phyloP scores from a whole-genome alignment of 169 alveolate genomes.

The Plasmodium sp. region DNA sequence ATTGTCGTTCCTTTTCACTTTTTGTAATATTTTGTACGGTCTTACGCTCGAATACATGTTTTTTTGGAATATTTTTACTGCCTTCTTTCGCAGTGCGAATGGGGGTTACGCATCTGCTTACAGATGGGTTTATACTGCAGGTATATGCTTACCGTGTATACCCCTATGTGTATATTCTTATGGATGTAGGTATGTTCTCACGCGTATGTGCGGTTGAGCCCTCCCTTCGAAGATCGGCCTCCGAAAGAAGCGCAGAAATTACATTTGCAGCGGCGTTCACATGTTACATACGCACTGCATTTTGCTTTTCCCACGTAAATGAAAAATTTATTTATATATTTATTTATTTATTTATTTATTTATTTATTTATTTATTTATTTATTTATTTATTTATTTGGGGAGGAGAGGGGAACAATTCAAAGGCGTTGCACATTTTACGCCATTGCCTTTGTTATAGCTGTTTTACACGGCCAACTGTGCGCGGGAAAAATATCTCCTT shows the following conservation, averaged over 20 bases:
- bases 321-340: not conserved
- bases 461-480: not conserved
- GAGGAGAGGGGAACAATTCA: not conserved
- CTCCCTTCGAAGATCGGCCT: not conserved
- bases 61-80: not conserved
- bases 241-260: not conserved
- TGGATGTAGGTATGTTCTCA: not conserved
- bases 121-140: not conserved
- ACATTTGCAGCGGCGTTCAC: not conserved
- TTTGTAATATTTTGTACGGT: conserved; percentile 70
- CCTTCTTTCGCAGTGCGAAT: not conserved
- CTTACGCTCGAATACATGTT: conserved; percentile 41
- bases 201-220: not conserved
- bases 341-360: not conserved
- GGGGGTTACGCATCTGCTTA: not conserved
- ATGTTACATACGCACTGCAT: not conserved
- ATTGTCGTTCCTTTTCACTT: conserved; percentile 11
- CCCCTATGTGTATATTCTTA: not conserved
- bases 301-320: not conserved
- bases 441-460: not conserved
- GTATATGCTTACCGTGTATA: not conserved
- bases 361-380: not conserved
- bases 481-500: not conserved
- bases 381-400: not conserved
- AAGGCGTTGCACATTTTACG: not conserved